These are phyloP conservation scores for Haplosporangium sp. DNA, from an alignment of 371 early-diverging fungal species.

Conservation along the genomic window DNA sequence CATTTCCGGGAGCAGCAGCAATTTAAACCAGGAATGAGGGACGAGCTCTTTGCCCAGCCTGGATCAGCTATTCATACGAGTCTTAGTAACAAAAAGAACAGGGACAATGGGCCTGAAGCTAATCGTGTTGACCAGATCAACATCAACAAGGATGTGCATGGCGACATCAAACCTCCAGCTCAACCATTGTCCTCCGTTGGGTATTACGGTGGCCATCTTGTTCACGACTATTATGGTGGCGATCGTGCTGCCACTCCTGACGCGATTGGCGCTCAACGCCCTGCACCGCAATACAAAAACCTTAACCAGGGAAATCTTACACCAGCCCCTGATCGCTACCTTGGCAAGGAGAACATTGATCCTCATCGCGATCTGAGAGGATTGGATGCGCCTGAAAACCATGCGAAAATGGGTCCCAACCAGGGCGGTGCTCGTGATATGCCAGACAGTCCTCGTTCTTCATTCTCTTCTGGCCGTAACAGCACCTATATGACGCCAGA, in stretches of 20 bases:
- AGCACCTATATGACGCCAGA: slow-evolving; percentile 33
- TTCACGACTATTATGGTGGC: slow-evolving; percentile 27
- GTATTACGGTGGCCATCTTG: slow-evolving; percentile 22
- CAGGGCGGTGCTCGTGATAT: background rate
- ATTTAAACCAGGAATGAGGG: slow-evolving; percentile 45
- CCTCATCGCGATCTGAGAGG: slow-evolving; percentile 32
- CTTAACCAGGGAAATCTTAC: slow-evolving; percentile 37
- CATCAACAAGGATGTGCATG: background rate
- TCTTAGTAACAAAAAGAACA: slow-evolving; percentile 13
- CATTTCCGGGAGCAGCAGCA: slow-evolving; percentile 46
- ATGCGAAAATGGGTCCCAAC: slow-evolving; percentile 3
- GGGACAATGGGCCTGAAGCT: background rate
- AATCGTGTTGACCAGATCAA: background rate
- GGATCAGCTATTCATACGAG: slow-evolving; percentile 17
- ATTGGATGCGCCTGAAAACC: slow-evolving; percentile 16
- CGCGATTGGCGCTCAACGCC: slow-evolving; percentile 33
- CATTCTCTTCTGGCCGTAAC: slow-evolving; percentile 17
- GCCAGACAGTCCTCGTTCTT: slow-evolving; percentile 16
- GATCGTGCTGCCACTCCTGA: slow-evolving; percentile 2
- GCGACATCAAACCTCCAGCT: background rate
- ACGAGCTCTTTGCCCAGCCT: slow-evolving; percentile 44
- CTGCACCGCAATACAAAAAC: slow-evolving; percentile 22
- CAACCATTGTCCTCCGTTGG: background rate
- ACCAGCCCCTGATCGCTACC: slow-evolving; percentile 26
- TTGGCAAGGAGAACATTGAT: slow-evolving; percentile 35